phyloP scores from a whole-genome alignment of 2,329 filamentous ascomycete species.

The Harringtonia lauricola region DNA sequence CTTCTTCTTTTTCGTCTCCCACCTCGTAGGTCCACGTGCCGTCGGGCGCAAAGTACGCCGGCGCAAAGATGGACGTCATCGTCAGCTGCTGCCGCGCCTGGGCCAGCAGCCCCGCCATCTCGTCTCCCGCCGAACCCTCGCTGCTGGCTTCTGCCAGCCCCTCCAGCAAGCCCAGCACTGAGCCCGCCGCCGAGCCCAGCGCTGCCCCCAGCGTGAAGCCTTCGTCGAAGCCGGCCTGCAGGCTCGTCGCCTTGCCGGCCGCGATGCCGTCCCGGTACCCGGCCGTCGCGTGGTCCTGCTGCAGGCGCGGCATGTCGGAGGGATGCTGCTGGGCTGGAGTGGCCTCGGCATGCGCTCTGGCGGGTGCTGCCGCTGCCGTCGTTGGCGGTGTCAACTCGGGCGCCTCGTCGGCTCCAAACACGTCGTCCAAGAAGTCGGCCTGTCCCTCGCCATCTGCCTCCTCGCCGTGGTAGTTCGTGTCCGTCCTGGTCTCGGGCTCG shows the following conservation, averaged over 20 bases:
- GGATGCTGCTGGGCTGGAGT: conserved; percentile 21
- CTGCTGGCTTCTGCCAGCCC: conserved; percentile 35
- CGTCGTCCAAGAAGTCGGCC: conserved; percentile 11
- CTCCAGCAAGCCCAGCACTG: conserved; percentile 66
- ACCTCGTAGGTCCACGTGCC: conserved; percentile 61
- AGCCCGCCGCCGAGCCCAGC: conserved; percentile 64
- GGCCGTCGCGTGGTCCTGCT: conserved; percentile 66
- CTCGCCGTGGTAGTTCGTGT: neutral
- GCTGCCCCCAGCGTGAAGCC: conserved; percentile 78
- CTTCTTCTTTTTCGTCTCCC: conserved; percentile 15
- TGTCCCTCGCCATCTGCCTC: neutral
- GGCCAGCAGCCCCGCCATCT: conserved; percentile 22
- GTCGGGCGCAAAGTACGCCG: conserved; percentile 56
- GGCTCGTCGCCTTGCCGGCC: conserved; percentile 59
- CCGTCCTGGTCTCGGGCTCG: neutral
- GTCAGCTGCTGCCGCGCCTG: conserved; percentile 49
- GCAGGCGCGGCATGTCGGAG: conserved; percentile 62
- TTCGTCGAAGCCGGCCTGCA: conserved; percentile 86
- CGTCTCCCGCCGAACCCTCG: neutral
- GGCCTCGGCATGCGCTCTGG: neutral
- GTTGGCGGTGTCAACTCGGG: neutral
- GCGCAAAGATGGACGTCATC: conserved; percentile 50
- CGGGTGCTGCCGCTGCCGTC: neutral
- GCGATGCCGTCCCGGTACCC: conserved; percentile 87
- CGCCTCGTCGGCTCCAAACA: conserved; percentile 9